Conservation (phyloP, 2,329 filamentous ascomycete genomes). For the Arthrobotrys pseudoclavata region DNA sequence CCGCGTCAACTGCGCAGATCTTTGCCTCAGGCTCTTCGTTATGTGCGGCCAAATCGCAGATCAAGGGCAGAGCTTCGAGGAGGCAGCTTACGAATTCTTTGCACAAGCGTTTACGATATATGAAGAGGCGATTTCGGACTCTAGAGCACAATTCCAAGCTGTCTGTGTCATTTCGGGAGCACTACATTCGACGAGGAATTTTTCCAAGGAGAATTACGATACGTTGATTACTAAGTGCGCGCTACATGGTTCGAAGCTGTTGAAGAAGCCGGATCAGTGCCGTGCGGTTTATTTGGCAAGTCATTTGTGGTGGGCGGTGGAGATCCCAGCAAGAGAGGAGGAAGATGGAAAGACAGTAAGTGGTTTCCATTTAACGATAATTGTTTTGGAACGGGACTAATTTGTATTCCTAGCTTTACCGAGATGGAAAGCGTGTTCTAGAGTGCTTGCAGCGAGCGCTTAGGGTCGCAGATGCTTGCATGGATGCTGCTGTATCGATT, state of each 20-base stretch:
- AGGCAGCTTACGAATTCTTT: slow-evolving; percentile 98
- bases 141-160: slow-evolving; percentile 95
- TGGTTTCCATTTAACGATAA: slow-evolving; percentile 59
- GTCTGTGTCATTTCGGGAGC: slow-evolving; percentile 94
- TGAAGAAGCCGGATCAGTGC: slow-evolving; percentile 98
- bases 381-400: slow-evolving; percentile 55
- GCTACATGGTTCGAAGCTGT: slow-evolving; percentile 92
- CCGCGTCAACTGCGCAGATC: slow-evolving; percentile 87
- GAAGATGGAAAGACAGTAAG: slow-evolving; percentile 83
- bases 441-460: slow-evolving; percentile 96
- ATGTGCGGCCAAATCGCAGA: slow-evolving; percentile 93
- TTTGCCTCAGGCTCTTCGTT: slow-evolving; percentile 89
- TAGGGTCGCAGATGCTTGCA: slow-evolving; percentile 96
- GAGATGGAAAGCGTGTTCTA: slow-evolving; percentile 94
- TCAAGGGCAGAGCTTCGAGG: slow-evolving; percentile 84
- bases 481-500: slow-evolving; percentile 85
- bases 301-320: slow-evolving; percentile 97
- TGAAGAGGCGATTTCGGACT: slow-evolving; percentile 95
- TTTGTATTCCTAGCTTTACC: slow-evolving; percentile 78
- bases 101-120: slow-evolving; percentile 98
- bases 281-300: slow-evolving; percentile 95
- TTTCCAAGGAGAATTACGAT: slow-evolving; percentile 97
- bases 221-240: slow-evolving; percentile 98
- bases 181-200: slow-evolving; percentile 88
- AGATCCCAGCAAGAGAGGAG: slow-evolving; percentile 81